Evolutionary conservation across 2,329 filamentous ascomycete species (phyloP).

Genomic region (Xylaria sp.): DNA sequence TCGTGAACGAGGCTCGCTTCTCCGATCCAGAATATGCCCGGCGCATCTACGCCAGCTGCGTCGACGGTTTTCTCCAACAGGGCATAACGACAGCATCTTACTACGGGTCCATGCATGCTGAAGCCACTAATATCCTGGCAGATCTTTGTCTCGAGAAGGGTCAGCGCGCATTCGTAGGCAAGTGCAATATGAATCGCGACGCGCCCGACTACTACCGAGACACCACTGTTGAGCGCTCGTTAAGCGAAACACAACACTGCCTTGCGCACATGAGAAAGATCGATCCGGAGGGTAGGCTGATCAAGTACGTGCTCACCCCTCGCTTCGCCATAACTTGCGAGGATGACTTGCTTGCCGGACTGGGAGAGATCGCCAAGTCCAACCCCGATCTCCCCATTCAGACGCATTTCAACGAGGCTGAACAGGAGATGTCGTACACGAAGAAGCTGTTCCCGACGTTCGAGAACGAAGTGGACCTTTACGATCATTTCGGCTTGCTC

Average conservation of each 20-base stretch:
- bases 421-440: slow-evolving; percentile 68
- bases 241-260: slow-evolving; percentile 61
- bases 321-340: slow-evolving; percentile 72
- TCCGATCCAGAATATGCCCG: slow-evolving; percentile 63
- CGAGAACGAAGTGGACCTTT: slow-evolving; percentile 68
- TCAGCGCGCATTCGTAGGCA: slow-evolving; percentile 70
- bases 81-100: slow-evolving; percentile 72
- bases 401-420: slow-evolving; percentile 75
- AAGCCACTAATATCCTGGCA: slow-evolving; percentile 67
- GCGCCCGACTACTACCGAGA: slow-evolving; percentile 67
- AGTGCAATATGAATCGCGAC: slow-evolving; percentile 71
- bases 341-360: slow-evolving; percentile 61
- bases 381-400: slow-evolving; percentile 67
- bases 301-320: slow-evolving; percentile 66
- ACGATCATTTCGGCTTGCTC: slow-evolving; percentile 66
- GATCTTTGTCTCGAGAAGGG: slow-evolving; percentile 63
- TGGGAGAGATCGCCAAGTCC: slow-evolving; percentile 63
- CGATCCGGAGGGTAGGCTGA: slow-evolving; percentile 57
- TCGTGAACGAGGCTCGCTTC: slow-evolving; percentile 72
- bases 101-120: slow-evolving; percentile 66
- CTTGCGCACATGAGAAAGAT: slow-evolving; percentile 59
- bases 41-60: slow-evolving; percentile 62
- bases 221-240: slow-evolving; percentile 56
- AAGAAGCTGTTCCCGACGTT: slow-evolving; percentile 66
- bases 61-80: slow-evolving; percentile 69